phyloP scores from a whole-genome alignment of 2,329 filamentous ascomycete genomes.

The Fusarium multiceps region DNA sequence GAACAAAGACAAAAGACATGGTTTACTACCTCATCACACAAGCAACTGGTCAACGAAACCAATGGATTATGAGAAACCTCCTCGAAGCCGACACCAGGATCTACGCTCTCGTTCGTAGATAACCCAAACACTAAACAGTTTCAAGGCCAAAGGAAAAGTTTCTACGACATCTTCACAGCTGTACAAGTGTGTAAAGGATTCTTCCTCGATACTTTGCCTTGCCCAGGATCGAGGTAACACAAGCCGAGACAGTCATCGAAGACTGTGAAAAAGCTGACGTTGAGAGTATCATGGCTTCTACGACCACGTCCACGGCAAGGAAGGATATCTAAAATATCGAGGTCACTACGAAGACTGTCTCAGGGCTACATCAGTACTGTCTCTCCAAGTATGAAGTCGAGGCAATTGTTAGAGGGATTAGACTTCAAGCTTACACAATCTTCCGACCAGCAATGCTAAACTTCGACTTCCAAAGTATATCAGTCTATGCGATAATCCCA shows the following conservation, averaged over 20 bases:
- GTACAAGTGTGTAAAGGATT: no score
- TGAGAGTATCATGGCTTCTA: no score
- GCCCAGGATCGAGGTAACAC: not conserved
- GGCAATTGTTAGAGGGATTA: no score
- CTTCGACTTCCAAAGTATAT: not conserved
- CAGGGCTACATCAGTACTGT: no score
- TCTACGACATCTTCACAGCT: no score
- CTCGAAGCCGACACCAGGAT: not conserved
- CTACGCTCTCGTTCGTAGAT: not conserved
- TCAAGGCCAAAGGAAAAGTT: not conserved
- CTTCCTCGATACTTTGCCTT: not conserved
- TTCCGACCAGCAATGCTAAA: not conserved
- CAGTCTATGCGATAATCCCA: accelerated
- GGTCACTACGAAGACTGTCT: no score
- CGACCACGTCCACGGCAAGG: no score
- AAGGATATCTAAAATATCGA: no score
- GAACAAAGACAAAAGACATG: not conserved
- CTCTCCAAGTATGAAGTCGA: no score
- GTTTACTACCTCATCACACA: not conserved
- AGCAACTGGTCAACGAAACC: not conserved
- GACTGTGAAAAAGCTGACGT: no score
- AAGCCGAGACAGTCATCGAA: not conserved
- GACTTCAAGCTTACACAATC: not conserved
- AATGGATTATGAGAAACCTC: not conserved
- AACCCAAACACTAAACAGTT: not conserved